Base-by-base conservation (phyloP, 2,329 filamentous ascomycete genomes). In the Trichophyton benhamiae region DNA sequence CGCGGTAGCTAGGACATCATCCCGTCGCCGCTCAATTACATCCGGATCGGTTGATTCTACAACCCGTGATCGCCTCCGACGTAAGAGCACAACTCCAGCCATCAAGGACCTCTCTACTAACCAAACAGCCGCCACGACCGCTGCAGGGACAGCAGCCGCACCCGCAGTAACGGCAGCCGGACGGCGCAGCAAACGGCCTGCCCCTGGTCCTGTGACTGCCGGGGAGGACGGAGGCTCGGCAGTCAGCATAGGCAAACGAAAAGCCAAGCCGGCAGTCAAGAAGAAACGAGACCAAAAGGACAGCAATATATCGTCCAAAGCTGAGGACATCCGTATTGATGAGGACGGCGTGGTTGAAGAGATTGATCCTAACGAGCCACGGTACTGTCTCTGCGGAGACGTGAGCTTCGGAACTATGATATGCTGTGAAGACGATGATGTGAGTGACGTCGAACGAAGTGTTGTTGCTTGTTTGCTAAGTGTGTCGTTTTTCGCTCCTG, bases 381-480 rank as follows among this genome's bases (percentile, higher is more conserved):
- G 80, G n/a, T 87, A 86, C 68, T 87, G 84, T 69, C 70, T 84
- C 48, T 87, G 84, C 67, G 80, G 80, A 44, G 82, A 85, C 66
- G 82, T 86, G 17, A 84, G 82, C 66, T 86, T 79, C 67, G 84
- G 84, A 33, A 80, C 79, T 42, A 87, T 87, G 84, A 83, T 87
- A 63, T 81, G 79, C 49, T 87, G 84, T 68, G 83, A 86, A 66
- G 83, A 85, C 66, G 78, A 79, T 59, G 80, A 83, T 67, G 80
- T 81, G 67, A 72, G 74, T 70, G 33, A 52, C 41, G 60, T 25
- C 42, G 20, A 30, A 48, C 25, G 46, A 22, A 55, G 46, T 55
- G 41, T 59, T 60, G 58, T 41, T 25, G 57, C 17, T 59, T 49
- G n/a, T 52, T 63, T 61, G 44, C 42, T 63, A 70, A 64, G 71